Percentiles rank a stretch among this genome's conserved stretches.
Conservation (phyloP, 2,329 filamentous ascomycete genomes). For the Aspergillus caelatus region DNA sequence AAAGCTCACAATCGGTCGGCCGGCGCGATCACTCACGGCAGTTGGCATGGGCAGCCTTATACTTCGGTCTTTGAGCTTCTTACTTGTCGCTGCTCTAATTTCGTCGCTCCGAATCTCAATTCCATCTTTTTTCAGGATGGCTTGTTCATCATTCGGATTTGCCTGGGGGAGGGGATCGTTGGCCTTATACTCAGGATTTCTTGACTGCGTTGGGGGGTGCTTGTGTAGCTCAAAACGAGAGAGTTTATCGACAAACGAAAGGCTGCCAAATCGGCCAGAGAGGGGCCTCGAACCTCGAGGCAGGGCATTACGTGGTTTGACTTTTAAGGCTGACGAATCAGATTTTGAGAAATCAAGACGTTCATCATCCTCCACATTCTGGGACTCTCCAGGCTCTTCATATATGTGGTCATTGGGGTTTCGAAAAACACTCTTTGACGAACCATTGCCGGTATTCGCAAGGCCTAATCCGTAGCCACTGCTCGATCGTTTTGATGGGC, state of each 20-base stretch:
- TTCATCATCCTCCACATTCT: constrained; percentile 28
- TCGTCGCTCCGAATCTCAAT: constrained; percentile 84
- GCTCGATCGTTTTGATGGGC: constrained; percentile 15
- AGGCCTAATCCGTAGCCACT: constrained; percentile 25
- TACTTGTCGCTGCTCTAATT: constrained; percentile 86
- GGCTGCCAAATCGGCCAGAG: constrained; percentile 46
- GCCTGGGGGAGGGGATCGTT: constrained; percentile 56
- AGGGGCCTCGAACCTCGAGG: constrained; percentile 47
- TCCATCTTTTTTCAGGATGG: constrained; percentile 69
- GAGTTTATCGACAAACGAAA: constrained; percentile 49
- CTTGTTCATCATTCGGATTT: constrained; percentile 31
- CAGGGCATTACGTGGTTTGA: constrained; percentile 67
- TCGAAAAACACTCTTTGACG: constrained; percentile 56
- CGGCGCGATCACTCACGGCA: constrained; percentile 85
- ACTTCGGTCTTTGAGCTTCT: constrained; percentile 83
- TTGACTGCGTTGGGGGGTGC: constrained; percentile 80
- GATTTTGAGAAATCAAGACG: constrained; percentile 33
- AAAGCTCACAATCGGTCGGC: constrained; percentile 97
- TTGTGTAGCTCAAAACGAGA: constrained; percentile 74
- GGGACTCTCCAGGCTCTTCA: constrained; percentile 72
- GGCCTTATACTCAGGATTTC: constrained; percentile 76
- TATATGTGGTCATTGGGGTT: constrained; percentile 70
- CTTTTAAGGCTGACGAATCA: constrained; percentile 53
- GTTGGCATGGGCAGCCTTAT: constrained; percentile 84
- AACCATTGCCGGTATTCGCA: constrained; percentile 40